These are phyloP conservation scores for Scheffersomyces segobiensis DNA, from an alignment of 1,139 yeast genomes.

Conservation along the genomic window DNA sequence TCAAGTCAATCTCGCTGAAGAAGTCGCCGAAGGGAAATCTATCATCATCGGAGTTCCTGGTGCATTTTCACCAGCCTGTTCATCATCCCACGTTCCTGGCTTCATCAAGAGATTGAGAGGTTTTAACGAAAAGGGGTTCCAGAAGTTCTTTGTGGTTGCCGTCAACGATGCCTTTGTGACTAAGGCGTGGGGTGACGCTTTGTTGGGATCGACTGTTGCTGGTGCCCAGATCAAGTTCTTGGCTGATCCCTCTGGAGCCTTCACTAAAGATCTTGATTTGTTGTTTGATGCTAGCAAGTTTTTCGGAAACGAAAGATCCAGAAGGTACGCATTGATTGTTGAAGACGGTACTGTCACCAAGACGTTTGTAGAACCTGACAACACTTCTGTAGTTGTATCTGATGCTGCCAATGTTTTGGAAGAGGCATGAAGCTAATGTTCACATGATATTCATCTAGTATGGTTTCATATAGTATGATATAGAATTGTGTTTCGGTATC, in stretches of 20 bases:
- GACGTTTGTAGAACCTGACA: conserved; percentile 79
- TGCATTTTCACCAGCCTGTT: conserved; percentile 86
- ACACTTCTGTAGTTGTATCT: conserved; percentile 61
- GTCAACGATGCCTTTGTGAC: conserved; percentile 88
- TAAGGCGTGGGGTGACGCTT: conserved; percentile 68
- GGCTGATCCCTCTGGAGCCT: conserved; percentile 78
- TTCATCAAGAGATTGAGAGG: conserved; percentile 52
- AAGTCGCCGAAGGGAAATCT: conserved; percentile 52
- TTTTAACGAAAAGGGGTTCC: conserved; percentile 66
- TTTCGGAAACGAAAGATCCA: conserved; percentile 52
- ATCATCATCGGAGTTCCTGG: conserved; percentile 86
- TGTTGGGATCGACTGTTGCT: conserved; percentile 33
- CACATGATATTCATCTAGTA: no score
- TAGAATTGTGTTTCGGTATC: background rate
- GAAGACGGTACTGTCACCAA: conserved; percentile 70
- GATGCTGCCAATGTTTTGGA: conserved; percentile 40
- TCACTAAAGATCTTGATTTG: conserved; percentile 63
- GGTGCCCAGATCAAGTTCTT: conserved; percentile 51
- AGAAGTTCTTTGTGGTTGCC: conserved; percentile 61
- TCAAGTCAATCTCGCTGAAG: conserved; percentile 57
- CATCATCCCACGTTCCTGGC: conserved; percentile 79
- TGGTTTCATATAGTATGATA: background rate
- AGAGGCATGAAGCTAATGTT: conserved; percentile 16
- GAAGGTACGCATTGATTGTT: conserved; percentile 74
- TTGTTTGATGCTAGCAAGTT: conserved; percentile 31